Percentiles rank a stretch among this genome's conserved stretches.
These are phyloP conservation scores for Trypanosoma platydactyli DNA, from an alignment of 208 protist species.

Conservation along the genomic window DNA sequence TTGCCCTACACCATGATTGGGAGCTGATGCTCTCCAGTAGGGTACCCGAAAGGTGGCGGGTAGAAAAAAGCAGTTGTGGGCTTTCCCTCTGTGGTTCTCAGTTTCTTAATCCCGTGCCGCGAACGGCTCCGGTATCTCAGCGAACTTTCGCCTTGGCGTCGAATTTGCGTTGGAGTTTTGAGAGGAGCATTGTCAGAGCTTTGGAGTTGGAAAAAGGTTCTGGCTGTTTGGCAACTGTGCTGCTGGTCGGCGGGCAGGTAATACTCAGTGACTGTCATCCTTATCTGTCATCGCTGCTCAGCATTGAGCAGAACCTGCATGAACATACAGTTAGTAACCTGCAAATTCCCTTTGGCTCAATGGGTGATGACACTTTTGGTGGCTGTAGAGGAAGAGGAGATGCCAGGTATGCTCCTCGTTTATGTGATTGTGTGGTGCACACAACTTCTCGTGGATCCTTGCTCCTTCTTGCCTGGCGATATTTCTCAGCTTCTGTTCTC, in stretches of 20 bases:
- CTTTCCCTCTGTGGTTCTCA: background rate
- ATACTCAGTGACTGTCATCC: slow-evolving; percentile 21
- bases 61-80: background rate
- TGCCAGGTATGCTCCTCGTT: background rate
- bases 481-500: slow-evolving; percentile 12
- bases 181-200: background rate
- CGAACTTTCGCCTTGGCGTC: slow-evolving; percentile 13
- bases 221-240: slow-evolving; percentile 8
- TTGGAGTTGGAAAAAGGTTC: background rate
- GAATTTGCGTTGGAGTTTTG: slow-evolving; percentile 11
- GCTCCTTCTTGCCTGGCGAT: slow-evolving; percentile 20
- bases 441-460: background rate
- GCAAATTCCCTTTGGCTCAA: slow-evolving; percentile 7
- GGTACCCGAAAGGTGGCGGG: background rate
- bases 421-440: slow-evolving; percentile 10
- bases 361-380: slow-evolving; percentile 18
- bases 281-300: slow-evolving; percentile 13
- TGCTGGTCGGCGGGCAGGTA: slow-evolving; percentile 12
- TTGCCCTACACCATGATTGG: slow-evolving; percentile 19
- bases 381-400: background rate
- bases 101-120: slow-evolving; percentile 1
- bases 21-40: background rate
- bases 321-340: background rate
- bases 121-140: background rate
- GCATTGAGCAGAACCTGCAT: background rate